phyloP scores from a whole-genome alignment of 208 protist species.

The Crithidia bombi region DNA sequence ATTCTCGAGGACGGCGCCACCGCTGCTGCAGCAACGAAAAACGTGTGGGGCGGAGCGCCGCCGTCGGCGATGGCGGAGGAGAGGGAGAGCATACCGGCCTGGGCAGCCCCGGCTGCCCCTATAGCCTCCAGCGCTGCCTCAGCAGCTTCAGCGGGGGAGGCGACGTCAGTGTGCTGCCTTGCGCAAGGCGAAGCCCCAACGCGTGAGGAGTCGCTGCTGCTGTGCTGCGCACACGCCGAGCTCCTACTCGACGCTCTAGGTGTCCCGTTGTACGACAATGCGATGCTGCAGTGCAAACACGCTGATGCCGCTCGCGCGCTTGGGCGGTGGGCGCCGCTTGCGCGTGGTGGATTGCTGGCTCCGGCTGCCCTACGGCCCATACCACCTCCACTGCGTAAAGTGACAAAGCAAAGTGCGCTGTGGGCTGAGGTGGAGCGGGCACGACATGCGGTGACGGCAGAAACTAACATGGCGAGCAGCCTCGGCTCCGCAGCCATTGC shows the following conservation, averaged over 20 bases:
- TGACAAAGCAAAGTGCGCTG: slow-evolving; percentile 46
- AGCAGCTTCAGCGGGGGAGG: no score
- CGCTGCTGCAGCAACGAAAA: not conserved
- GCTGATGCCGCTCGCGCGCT: slow-evolving; percentile 71
- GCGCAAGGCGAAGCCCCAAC: slow-evolving; percentile 82
- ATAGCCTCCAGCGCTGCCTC: not conserved
- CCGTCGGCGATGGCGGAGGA: not conserved
- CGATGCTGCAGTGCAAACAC: slow-evolving; percentile 73
- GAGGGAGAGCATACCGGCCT: not conserved
- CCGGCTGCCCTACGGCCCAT: slow-evolving; percentile 25
- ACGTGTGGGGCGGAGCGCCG: not conserved
- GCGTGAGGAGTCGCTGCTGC: slow-evolving; percentile 55
- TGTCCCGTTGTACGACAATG: slow-evolving; percentile 73
- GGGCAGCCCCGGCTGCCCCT: not conserved
- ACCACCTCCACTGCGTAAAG: slow-evolving; percentile 83
- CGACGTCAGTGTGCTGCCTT: slow-evolving; percentile 23
- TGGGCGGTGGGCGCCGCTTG: slow-evolving; percentile 68
- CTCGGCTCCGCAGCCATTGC: not conserved
- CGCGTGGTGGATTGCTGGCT: slow-evolving; percentile 21
- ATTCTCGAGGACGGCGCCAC: slow-evolving; percentile 1
- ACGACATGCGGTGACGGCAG: not conserved
- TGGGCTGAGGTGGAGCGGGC: slow-evolving; percentile 54
- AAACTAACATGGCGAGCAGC: not conserved
- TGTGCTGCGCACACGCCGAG: slow-evolving; percentile 88
- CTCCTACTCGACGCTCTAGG: slow-evolving; percentile 81